These are phyloP conservation scores for Dendryphion nanum DNA, from an alignment of 2,329 filamentous ascomycete genomes.

Conservation along the genomic window DNA sequence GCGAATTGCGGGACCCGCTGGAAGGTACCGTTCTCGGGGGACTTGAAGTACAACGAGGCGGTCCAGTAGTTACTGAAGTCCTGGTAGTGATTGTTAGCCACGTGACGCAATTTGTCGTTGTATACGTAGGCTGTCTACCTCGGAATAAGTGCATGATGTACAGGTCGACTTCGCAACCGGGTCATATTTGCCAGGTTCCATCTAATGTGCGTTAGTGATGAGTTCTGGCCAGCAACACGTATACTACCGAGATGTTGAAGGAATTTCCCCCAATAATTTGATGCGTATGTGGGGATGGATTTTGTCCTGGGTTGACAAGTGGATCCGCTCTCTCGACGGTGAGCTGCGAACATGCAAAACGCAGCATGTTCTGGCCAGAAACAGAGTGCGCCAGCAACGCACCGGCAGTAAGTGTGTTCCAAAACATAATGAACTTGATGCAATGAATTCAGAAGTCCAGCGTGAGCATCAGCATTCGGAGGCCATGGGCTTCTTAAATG, in stretches of 20 bases:
- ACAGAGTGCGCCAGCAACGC: constrained; percentile 22
- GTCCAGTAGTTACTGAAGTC: constrained; percentile 36
- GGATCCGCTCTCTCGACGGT: constrained; percentile 55
- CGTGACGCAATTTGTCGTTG: too few species aligned
- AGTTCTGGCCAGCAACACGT: neutral
- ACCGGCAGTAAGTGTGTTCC: constrained; percentile 18
- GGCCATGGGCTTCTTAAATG: too few species aligned
- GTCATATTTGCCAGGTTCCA: constrained; percentile 26
- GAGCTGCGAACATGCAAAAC: constrained; percentile 34
- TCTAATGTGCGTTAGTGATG: constrained; percentile 17
- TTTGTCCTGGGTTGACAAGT: constrained; percentile 27
- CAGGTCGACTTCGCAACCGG: constrained; percentile 24
- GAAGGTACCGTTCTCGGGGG: constrained; percentile 33
- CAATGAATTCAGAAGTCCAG: too few species aligned
- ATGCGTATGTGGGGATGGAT: constrained; percentile 29
- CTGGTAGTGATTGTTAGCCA: too few species aligned
- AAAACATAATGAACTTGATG: constrained; percentile 26
- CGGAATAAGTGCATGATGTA: constrained; percentile 28
- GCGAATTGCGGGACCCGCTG: constrained; percentile 30
- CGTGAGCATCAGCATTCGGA: too few species aligned
- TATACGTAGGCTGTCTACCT: too few species aligned
- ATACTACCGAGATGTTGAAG: constrained; percentile 30
- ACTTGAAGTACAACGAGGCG: constrained; percentile 29
- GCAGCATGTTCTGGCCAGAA: constrained; percentile 32
- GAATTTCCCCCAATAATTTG: constrained; percentile 34